Evolutionary conservation across 371 early-diverging fungal genomes (phyloP).

Genomic region (Catenaria anguillulae): DNA sequence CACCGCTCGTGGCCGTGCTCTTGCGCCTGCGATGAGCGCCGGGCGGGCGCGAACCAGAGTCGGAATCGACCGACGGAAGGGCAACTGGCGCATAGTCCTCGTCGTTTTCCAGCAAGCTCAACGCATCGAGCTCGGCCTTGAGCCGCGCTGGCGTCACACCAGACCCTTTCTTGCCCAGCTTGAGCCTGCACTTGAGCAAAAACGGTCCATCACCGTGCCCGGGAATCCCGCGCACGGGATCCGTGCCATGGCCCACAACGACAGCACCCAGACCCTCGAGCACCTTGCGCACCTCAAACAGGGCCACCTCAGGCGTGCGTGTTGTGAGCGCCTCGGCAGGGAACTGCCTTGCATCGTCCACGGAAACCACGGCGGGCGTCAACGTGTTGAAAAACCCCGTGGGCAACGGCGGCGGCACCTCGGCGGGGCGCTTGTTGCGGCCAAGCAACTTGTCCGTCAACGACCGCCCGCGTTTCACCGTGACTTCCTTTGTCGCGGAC

Average conservation of each 20-base stretch:
- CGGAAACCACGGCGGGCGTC: background rate
- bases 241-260: background rate
- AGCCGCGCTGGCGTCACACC: background rate
- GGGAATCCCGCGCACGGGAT: background rate
- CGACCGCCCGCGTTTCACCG: background rate
- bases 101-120: background rate
- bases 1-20: background rate
- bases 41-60: background rate
- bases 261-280: constrained; percentile 1
- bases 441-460: background rate
- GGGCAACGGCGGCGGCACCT: constrained; percentile 1
- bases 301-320: background rate
- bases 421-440: background rate
- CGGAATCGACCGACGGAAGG: background rate
- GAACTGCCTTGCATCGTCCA: background rate
- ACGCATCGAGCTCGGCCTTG: constrained; percentile 5
- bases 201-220: constrained; percentile 3
- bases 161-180: background rate
- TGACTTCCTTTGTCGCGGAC: background rate
- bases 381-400: background rate
- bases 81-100: background rate
- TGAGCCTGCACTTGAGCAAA: background rate
- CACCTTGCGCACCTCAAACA: constrained; percentile 1
- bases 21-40: background rate
- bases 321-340: background rate